Evolutionary conservation across 306 rosid genomes (phyloP), one percentile per base, ranked within the genome.

Genomic region (Vicia villosa): DNA sequence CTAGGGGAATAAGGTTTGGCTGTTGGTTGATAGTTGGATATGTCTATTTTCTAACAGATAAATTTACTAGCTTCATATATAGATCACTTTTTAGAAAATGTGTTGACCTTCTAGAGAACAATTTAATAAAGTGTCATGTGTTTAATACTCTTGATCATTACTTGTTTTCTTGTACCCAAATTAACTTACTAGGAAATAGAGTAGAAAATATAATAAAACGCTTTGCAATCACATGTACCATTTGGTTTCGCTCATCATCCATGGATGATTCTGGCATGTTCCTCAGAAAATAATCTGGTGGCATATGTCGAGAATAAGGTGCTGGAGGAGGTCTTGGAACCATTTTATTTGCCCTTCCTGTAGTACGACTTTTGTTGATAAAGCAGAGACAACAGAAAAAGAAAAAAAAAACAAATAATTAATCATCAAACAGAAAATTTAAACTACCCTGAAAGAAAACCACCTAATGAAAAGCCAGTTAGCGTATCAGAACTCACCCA

Each of bases 291-390:
- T 22, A 83, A 66, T 66, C 50, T 0, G 81, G 85, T 14, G 52
- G 83, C 38, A 69, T 66, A 24, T 71, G 85, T 55, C 32, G 71
- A 12, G 82, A 60, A 52, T 85, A 82, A 22, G 85, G 87, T 58
- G 49, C 80, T 22, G 96, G 96, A 60, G 97, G 97, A 77, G 96
- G 86, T 63, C 89, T 84, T 51, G 96, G 84, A 71, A 72, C 72
- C 8, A 84, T 74, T 80, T 71, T 84, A 69, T 68, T 89, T 4
- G 89, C 80, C 57, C 83, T 87, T 59, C 95, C 95, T 21, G 83
- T 76, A 19, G 17, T 63, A 19, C 36, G 87, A 36, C 97, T 92
- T 68, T 74, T 84, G 42, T 71, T 63, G 79, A 36, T 36, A 73
- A 38, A 19, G n/a, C 26, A 36, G 17, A 17, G 10, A 49, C 5